These are phyloP conservation scores for Candida boidinii DNA, from an alignment of 805 yeast genomes.

Conservation along the genomic window DNA sequence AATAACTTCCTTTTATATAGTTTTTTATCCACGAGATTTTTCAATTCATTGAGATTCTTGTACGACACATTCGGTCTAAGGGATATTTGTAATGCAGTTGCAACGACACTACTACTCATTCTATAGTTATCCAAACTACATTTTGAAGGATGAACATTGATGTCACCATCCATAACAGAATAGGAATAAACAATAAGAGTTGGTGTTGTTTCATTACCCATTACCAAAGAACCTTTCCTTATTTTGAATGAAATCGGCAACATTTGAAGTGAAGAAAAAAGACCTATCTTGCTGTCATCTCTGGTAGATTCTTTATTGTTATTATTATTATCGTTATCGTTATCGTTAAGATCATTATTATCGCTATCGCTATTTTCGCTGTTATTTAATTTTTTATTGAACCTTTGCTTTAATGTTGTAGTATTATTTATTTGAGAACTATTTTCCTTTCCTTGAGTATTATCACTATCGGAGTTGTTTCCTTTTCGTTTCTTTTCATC, in stretches of 20 bases:
- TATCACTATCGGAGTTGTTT: no score
- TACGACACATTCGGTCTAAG: slow-evolving; percentile 68
- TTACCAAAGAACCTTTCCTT: slow-evolving; percentile 60
- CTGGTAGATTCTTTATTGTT: no score
- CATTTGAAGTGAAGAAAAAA: slow-evolving; percentile 17
- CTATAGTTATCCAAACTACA: slow-evolving; percentile 48
- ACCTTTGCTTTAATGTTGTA: no score
- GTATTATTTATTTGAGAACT: no score
- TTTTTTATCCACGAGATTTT: slow-evolving; percentile 7
- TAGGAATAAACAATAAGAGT: slow-evolving; percentile 60
- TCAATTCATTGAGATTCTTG: slow-evolving; percentile 22
- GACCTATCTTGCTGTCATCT: slow-evolving; percentile 1
- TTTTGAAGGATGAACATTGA: slow-evolving; percentile 47
- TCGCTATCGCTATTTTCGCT: no score
- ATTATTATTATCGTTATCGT: no score
- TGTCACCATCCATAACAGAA: slow-evolving; percentile 39
- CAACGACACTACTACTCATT: slow-evolving; percentile 31
- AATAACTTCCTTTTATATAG: not conserved
- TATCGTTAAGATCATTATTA: no score
- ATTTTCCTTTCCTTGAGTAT: no score
- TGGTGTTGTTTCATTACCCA: slow-evolving; percentile 77
- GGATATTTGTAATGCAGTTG: slow-evolving; percentile 47
- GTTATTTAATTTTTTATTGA: no score
- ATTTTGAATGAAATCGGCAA: slow-evolving; percentile 60
- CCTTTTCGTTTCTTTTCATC: no score